Conservation (phyloP, 2,329 filamentous ascomycete species). For the Botrytis squamosa region DNA sequence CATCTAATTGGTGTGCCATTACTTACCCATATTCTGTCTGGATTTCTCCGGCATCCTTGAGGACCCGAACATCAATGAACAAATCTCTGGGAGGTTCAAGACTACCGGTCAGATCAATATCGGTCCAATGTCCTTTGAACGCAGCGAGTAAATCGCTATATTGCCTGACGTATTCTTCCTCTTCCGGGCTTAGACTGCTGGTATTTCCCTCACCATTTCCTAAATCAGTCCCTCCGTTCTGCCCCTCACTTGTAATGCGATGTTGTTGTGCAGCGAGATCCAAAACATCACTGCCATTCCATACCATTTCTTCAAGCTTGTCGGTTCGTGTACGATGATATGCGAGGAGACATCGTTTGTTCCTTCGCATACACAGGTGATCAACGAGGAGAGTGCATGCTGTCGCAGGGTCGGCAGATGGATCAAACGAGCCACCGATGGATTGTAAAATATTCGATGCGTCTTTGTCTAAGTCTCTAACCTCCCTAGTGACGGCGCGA, state of each 20-base stretch:
- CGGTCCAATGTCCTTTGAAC: slow-evolving; percentile 98
- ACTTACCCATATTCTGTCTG: slow-evolving; percentile 97
- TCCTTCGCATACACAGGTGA: slow-evolving; percentile 90
- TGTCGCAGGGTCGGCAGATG: slow-evolving; percentile 76
- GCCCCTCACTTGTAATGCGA: slow-evolving; percentile 36
- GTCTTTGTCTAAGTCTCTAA: slow-evolving; percentile 88
- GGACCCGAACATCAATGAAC: slow-evolving; percentile 92
- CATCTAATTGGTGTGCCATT: slow-evolving; percentile 16
- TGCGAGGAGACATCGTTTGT: slow-evolving; percentile 91
- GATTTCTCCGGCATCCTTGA: slow-evolving; percentile 97
- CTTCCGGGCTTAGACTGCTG: slow-evolving; percentile 87
- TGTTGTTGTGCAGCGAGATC: slow-evolving; percentile 64
- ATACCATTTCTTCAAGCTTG: slow-evolving; percentile 90
- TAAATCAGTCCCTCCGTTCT: slow-evolving; percentile 38
- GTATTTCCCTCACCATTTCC: slow-evolving; percentile 52
- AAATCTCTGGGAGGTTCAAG: slow-evolving; percentile 91
- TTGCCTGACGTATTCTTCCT: slow-evolving; percentile 91
- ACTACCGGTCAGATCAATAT: slow-evolving; percentile 91
- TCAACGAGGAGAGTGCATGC: slow-evolving; percentile 90
- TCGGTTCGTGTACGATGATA: slow-evolving; percentile 90
- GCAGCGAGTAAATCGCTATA: slow-evolving; percentile 92
- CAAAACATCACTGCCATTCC: slow-evolving; percentile 81
- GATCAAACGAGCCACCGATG: slow-evolving; percentile 70
- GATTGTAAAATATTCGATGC: slow-evolving; percentile 64
- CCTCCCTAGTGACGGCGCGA: slow-evolving; percentile 82